Base-by-base conservation (phyloP, 805 yeast genomes). In the Candida vaughaniae region DNA sequence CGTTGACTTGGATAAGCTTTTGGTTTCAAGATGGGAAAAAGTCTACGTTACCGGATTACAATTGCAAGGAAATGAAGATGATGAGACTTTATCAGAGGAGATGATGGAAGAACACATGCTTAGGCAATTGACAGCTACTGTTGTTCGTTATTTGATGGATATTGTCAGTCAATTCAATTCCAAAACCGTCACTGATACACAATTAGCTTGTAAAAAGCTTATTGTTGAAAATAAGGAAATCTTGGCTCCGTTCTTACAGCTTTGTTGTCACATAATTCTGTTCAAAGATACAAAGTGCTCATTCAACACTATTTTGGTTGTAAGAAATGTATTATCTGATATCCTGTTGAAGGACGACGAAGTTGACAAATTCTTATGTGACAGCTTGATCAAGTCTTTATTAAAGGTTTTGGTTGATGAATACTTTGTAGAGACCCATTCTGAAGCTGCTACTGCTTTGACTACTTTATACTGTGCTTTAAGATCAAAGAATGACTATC, bases 31-130 rank as follows among this genome's bases (percentile, higher is more conserved):
- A 55, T 93, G 99, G 99, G 77, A 72, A 19, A 70, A 68, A 45
- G 85, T 80, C 14, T 78, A 75, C 55, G 60, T 66, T 36, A 78
- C 74, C 22, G 82, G 84, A 3, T 52, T 77, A 25, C 79, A 76
- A 45, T 59, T 73, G 26, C 78, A 74, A 47, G 80, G 80, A 0
- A 72, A 74, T 29, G 79, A 75, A 29, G 82, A 80, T 43, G 95
- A 89, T 49, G 90, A 81, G 35, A 86, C 88, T 16, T 70, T 91
- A 52, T 82, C 93, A n/a, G 96, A 90, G 48, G 99, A 93, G 55
- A 93, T 93, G 95, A 83, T 93, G 85, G 97, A 91, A 49, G 99
- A 93, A 56, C 96, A 91, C 59, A 75, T 91, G 69, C 66, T 91
- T 42, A 72, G 99, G 48, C 98, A 93, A 57, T 73, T 93, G 26